Evolutionary conservation across 2,329 filamentous ascomycete genomes (phyloP).

Genomic region (Diaporthe citrichinensis): DNA sequence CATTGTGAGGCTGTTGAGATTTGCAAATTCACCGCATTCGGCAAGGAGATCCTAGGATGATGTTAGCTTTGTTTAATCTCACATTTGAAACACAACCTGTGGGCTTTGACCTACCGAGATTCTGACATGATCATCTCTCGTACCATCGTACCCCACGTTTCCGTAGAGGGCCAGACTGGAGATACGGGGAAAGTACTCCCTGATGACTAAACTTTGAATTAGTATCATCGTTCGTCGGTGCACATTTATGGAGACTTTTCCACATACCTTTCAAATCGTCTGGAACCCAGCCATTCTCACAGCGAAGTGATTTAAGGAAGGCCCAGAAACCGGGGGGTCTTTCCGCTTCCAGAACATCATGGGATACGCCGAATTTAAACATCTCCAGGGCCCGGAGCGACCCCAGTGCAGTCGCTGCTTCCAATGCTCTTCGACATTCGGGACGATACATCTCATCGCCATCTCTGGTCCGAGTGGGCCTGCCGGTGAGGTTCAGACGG

Average conservation of each 20-base stretch:
- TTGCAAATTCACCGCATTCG: not conserved
- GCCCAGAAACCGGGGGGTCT: too few species aligned
- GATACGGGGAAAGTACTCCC: not conserved
- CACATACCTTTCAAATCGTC: not conserved
- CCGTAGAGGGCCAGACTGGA: slow-evolving; percentile 10
- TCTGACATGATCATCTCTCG: not conserved
- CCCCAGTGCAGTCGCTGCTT: not conserved
- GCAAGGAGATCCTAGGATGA: not conserved
- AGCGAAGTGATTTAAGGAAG: too few species aligned
- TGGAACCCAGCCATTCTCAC: not conserved
- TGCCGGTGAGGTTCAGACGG: not conserved
- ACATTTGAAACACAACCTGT: not conserved
- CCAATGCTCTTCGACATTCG: not conserved
- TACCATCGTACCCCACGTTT: not conserved
- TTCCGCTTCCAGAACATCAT: not conserved
- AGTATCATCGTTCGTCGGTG: not conserved
- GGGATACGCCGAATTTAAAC: not conserved
- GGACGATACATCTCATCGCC: not conserved
- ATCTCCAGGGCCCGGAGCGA: not conserved
- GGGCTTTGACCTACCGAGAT: not conserved
- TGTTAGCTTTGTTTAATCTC: not conserved
- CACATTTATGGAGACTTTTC: not conserved
- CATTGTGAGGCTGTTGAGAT: not conserved
- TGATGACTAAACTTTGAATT: not conserved
- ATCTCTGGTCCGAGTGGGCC: not conserved